Conservation (phyloP, 352 stramenopile genomes). For the Nothophytophthora sp. region DNA sequence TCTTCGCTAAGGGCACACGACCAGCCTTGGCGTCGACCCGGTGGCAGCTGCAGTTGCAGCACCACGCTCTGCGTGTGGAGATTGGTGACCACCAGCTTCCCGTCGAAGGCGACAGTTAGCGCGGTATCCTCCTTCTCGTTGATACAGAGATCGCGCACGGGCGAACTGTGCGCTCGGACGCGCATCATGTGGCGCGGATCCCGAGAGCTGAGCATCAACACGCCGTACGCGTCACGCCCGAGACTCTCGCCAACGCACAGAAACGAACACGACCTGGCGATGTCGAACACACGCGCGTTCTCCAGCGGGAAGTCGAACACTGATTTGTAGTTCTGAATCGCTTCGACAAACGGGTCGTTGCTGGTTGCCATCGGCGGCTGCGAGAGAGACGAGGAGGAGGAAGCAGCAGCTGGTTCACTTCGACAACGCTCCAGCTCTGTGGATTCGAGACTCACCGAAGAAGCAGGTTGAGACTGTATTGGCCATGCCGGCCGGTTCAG, state of each 20-base stretch:
- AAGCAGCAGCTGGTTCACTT: not conserved
- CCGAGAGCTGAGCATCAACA: conserved; percentile 44
- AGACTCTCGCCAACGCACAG: conserved; percentile 58
- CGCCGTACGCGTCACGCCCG: conserved; percentile 24
- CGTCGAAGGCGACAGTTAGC: conserved; percentile 63
- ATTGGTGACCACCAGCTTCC: conserved; percentile 52
- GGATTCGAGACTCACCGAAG: not conserved
- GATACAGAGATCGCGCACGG: conserved; percentile 62
- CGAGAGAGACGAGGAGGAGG: not conserved
- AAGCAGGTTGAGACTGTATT: not conserved
- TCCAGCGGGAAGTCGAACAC: conserved; percentile 36
- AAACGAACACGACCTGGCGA: conserved; percentile 43
- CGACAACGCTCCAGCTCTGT: not conserved
- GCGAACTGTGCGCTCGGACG: conserved; percentile 41
- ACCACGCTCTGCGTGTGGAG: conserved; percentile 41
- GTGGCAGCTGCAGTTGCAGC: conserved; percentile 37
- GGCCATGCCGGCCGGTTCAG: not conserved
- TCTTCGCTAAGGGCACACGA: conserved; percentile 43
- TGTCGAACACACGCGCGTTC: conserved; percentile 56
- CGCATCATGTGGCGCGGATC: conserved; percentile 29
- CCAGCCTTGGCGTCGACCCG: conserved; percentile 49
- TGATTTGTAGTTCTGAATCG: conserved; percentile 38
- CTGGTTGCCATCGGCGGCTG: not conserved
- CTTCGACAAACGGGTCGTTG: conserved; percentile 8
- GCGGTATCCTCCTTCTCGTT: conserved; percentile 29